Evolutionary conservation across 1,284 basidiomycete species (phyloP).

Genomic region (Ceratobasidium sp.): DNA sequence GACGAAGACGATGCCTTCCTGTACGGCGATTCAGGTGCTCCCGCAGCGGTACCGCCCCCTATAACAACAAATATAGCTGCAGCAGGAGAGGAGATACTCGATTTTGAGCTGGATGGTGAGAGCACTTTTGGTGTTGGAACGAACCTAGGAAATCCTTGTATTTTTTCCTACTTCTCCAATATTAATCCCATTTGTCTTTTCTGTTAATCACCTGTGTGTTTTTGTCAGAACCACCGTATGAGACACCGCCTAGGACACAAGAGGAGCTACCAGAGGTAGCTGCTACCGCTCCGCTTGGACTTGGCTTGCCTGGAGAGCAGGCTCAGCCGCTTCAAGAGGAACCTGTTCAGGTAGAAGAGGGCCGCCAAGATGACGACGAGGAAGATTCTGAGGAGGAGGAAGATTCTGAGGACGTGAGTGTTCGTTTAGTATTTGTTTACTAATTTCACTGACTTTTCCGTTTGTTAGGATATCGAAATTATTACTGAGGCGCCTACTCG

Average conservation of each 20-base stretch:
- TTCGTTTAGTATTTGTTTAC: neutral
- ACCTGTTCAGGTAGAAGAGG: slow-evolving; percentile 28
- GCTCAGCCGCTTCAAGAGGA: slow-evolving; percentile 15
- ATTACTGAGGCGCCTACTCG: slow-evolving; percentile 79
- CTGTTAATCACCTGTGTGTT: slow-evolving; percentile 35
- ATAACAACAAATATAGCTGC: neutral
- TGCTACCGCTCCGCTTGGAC: slow-evolving; percentile 18
- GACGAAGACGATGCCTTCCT: slow-evolving; percentile 51
- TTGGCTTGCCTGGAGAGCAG: slow-evolving; percentile 32
- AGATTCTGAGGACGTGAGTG: slow-evolving; percentile 49
- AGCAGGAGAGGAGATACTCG: slow-evolving; percentile 29
- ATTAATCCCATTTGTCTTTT: slow-evolving; percentile 37
- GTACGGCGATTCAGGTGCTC: slow-evolving; percentile 47
- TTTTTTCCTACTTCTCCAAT: slow-evolving; percentile 44
- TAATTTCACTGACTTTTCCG: neutral
- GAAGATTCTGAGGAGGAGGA: slow-evolving; percentile 51
- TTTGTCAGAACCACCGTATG: slow-evolving; percentile 43
- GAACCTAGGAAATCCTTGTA: slow-evolving; percentile 32
- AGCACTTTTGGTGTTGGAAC: slow-evolving; percentile 39
- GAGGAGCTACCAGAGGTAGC: slow-evolving; percentile 12
- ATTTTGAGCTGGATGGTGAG: slow-evolving; percentile 46
- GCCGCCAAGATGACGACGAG: slow-evolving; percentile 47
- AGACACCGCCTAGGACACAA: slow-evolving; percentile 40
- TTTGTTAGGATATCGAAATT: slow-evolving; percentile 75
- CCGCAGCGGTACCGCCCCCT: slow-evolving; percentile 9